phyloP scores from a whole-genome alignment of 1,139 yeast species.

The Lodderomyces oxycetoniae region DNA sequence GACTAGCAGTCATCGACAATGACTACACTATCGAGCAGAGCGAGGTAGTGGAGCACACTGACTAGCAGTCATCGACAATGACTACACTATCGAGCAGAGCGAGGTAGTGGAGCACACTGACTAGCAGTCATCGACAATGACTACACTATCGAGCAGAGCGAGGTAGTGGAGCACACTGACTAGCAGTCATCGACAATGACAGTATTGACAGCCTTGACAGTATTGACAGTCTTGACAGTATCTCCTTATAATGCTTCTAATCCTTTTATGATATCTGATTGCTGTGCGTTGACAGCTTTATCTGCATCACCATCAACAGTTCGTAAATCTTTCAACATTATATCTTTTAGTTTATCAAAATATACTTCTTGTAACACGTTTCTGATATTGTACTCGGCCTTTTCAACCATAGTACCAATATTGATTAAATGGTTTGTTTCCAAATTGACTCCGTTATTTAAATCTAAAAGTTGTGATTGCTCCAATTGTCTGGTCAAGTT shows the following conservation, averaged over 20 bases:
- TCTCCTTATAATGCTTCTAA: conserved; percentile 26
- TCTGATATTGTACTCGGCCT: conserved; percentile 81
- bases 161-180: too few species aligned
- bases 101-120: too few species aligned
- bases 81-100: too few species aligned
- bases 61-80: too few species aligned
- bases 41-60: too few species aligned
- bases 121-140: too few species aligned
- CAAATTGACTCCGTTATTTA: conserved; percentile 32
- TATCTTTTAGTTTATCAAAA: conserved; percentile 90
- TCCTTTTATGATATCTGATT: conserved; percentile 49
- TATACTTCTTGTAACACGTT: conserved; percentile 88
- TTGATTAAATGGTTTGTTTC: conserved; percentile 74
- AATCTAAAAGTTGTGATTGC: conserved; percentile 39
- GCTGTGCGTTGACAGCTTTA: conserved; percentile 41
- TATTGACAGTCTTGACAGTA: too few species aligned
- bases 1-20: too few species aligned
- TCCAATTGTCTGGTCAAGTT: conserved; percentile 78
- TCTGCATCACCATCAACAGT: conserved; percentile 42
- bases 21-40: too few species aligned
- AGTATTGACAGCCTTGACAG: too few species aligned
- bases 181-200: too few species aligned
- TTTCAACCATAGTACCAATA: conserved; percentile 82
- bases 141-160: too few species aligned
- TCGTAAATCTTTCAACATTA: conserved; percentile 64